A percentile compares a stretch with the other conserved stretches of the same genome.
These are phyloP conservation scores for Solanum rostratum DNA, from an alignment of 257 asterid genomes.

Conservation along the genomic window DNA sequence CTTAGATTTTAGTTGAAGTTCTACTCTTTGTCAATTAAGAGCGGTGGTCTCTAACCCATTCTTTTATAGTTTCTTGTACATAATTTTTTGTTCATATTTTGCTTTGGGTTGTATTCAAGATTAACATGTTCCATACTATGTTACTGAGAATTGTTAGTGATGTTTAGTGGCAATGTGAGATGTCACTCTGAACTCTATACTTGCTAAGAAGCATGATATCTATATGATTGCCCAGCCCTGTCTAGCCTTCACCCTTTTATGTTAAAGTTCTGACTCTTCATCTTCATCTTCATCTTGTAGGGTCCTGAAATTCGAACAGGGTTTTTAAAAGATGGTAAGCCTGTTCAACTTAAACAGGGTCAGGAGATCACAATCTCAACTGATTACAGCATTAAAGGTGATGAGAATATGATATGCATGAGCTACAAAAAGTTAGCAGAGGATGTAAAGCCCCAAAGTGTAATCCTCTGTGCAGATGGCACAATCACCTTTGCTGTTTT, in stretches of 20 bases:
- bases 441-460: conserved; percentile 45
- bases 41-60: background rate
- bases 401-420: conserved; percentile 51
- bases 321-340: conserved; percentile 49
- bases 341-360: conserved; percentile 51
- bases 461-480: conserved; percentile 60
- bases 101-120: background rate
- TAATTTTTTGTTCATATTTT: background rate
- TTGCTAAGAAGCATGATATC: background rate
- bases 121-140: background rate
- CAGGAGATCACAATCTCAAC: conserved; percentile 54
- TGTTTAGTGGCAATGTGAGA: background rate
- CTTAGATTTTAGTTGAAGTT: background rate
- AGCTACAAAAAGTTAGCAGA: conserved; percentile 57
- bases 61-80: background rate
- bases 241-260: background rate
- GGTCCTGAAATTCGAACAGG: conserved; percentile 75
- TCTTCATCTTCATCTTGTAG: conserved; percentile 11
- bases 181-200: background rate
- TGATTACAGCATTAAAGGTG: conserved; percentile 53
- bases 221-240: background rate
- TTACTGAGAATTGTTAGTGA: background rate
- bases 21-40: background rate
- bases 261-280: background rate
- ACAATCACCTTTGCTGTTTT: conserved; percentile 49